Percentiles rank a stretch among this genome's conserved stretches.
phyloP scores from a whole-genome alignment of 331 rosid genomes.

The Cydonia oblonga region DNA sequence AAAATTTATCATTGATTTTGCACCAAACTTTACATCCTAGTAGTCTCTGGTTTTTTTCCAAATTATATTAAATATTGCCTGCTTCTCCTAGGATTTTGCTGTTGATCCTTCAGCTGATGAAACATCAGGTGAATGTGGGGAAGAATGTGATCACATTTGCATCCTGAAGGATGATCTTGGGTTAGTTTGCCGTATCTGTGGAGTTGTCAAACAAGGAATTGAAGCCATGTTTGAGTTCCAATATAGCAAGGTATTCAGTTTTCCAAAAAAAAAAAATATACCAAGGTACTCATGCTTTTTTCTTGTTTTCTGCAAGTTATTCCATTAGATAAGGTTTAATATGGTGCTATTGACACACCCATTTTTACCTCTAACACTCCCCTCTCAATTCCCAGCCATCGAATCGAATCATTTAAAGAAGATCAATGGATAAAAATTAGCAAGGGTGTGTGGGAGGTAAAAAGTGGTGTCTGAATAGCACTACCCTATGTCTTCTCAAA shows the following conservation, averaged over 20 bases:
- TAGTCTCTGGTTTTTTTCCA: background rate
- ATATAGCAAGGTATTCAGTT: too few species aligned
- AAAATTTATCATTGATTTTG: background rate
- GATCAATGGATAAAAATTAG: too few species aligned
- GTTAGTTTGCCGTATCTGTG: background rate
- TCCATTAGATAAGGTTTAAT: background rate
- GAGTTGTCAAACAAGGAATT: background rate
- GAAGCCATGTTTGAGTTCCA: background rate
- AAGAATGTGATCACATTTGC: background rate
- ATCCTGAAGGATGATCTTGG: slow-evolving; percentile 4
- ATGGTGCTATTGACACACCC: too few species aligned
- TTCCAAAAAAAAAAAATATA: too few species aligned
- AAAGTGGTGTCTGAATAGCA: too few species aligned
- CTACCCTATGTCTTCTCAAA: too few species aligned
- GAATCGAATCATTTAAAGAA: too few species aligned
- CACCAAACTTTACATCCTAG: background rate
- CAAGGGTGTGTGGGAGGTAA: too few species aligned
- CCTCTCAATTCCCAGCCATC: too few species aligned
- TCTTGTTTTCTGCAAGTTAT: background rate
- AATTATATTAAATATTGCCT: background rate
- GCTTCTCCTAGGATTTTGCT: background rate
- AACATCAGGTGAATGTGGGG: background rate
- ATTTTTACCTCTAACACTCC: too few species aligned
- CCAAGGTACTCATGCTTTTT: background rate
- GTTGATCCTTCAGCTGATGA: background rate